Evolutionary conservation across 352 stramenopile species (phyloP), one percentile per base, ranked within the genome.

Genomic region (Phytophthora cactorum): DNA sequence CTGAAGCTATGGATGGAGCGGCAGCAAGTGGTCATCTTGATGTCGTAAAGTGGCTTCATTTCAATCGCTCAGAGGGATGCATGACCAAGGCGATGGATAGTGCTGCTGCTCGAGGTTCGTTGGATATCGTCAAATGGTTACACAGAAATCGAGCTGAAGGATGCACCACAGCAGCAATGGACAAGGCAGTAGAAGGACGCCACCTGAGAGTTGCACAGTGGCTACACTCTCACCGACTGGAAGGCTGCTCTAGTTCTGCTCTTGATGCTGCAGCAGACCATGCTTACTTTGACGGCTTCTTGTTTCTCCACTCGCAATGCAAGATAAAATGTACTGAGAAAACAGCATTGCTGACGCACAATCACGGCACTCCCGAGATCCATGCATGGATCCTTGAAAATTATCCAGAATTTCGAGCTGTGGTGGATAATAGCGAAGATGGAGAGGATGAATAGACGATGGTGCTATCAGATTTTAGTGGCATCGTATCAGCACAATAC

Each of bases 11-110:
- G 36, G 36, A 43, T 43, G 12, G 36, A 43, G 36, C 36, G 12
- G 36, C 36, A 17, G 36, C 36, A 15, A 43, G n/a, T 43, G 36
- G 36, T n/a, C 36, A 43, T 5, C 12, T 43, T 43, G 36, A 4
- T 43, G 5, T 43, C 36, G 36, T n/a, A 54, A 63, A 43, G 36
- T 43, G 36, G 36, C 36, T 43, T n/a, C 36, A 43, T 43, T 43
- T n/a, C 0, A 43, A 43, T n/a, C 36, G 36, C 12, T 43, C 36
- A 0, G 36, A 43, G 12, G 36, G 36, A 43, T 43, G 36, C 36
- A 43, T 9, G 36, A 43, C 36, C 36, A 43, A 43, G 12, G 36
- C 36, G 36, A 43, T 43, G 11, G 36, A 43, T n/a, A n/a, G 11
- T 43, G 36, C 36, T 43, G 36, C 36, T 15, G 36, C 10, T 43